These are phyloP conservation scores for Flaveria brownii DNA, from an alignment of 129 eudicot genomes.

Conservation along the genomic window DNA sequence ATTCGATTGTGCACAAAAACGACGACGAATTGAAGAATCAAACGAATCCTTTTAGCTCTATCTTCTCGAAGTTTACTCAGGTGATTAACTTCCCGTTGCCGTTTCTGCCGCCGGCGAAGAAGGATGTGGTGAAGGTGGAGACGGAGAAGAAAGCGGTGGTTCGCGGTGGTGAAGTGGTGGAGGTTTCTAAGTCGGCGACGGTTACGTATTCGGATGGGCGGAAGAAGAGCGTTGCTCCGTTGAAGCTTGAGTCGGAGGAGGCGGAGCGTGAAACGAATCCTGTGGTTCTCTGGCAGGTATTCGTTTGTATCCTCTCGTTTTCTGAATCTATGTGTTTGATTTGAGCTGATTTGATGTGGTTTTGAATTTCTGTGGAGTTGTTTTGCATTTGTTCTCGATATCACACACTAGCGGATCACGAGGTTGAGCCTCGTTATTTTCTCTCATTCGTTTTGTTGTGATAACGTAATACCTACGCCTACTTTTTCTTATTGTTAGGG, in stretches of 20 bases:
- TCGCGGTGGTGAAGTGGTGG: constrained; percentile 30
- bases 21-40: constrained; percentile 25
- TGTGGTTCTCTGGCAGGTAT: constrained; percentile 78
- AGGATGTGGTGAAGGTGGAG: constrained; percentile 30
- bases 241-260: constrained; percentile 66
- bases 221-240: constrained; percentile 32
- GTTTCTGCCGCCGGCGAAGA: constrained; percentile 30
- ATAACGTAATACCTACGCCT: constrained; percentile 14
- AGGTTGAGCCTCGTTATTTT: constrained; percentile 14
- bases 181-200: constrained; percentile 33
- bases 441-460: constrained; percentile 6
- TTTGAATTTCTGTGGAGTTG: not conserved
- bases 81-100: constrained; percentile 36
- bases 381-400: not conserved
- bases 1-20: constrained; percentile 15
- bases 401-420: constrained; percentile 5
- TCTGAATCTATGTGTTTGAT: constrained; percentile 8
- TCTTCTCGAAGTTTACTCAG: constrained; percentile 40
- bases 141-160: constrained; percentile 30
- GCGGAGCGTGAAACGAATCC: constrained; percentile 56
- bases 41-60: constrained; percentile 35
- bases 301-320: not conserved
- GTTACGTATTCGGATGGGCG: constrained; percentile 42
- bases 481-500: not conserved
- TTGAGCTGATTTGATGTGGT: not conserved